These are phyloP conservation scores for Phalaenopsis aphrodite DNA, from an alignment of 106 monocot species.

Conservation along the genomic window DNA sequence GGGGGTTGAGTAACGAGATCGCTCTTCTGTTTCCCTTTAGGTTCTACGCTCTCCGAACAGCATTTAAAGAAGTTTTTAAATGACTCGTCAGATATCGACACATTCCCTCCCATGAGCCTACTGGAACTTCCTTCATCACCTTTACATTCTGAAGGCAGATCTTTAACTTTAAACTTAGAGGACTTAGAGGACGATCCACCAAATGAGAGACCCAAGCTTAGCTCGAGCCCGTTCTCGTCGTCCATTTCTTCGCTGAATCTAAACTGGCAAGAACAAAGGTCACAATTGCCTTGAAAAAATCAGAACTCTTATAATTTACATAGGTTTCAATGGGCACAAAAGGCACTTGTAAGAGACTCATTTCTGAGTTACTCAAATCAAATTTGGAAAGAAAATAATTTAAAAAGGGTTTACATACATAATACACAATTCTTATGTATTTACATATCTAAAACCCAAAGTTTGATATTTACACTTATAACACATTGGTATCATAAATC, in stretches of 20 bases:
- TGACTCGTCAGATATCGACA: conserved; percentile 22
- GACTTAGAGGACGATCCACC: conserved; percentile 42
- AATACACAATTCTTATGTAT: too few species aligned
- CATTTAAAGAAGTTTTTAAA: conserved; percentile 35
- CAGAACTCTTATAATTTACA: neutral
- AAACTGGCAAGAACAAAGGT: neutral
- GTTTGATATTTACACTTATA: too few species aligned
- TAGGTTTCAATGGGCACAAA: neutral
- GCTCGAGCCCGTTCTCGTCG: conserved; percentile 80
- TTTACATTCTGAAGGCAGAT: conserved; percentile 34
- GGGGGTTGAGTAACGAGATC: conserved; percentile 15
- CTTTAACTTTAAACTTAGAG: conserved; percentile 45
- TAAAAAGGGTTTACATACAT: too few species aligned
- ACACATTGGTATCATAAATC: too few species aligned
- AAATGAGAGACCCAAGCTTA: conserved; percentile 86
- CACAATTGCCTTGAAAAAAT: neutral
- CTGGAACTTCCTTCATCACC: conserved; percentile 43
- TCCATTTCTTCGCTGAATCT: conserved; percentile 43
- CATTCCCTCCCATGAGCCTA: conserved; percentile 14
- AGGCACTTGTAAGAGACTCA: neutral
- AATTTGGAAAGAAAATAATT: neutral
- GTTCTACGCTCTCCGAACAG: conserved; percentile 25
- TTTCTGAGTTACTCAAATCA: neutral
- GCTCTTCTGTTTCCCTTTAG: conserved; percentile 23
- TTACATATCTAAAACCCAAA: too few species aligned